phyloP scores from a whole-genome alignment of 164 flowering plant genomes.

The Litsea cubeba region DNA sequence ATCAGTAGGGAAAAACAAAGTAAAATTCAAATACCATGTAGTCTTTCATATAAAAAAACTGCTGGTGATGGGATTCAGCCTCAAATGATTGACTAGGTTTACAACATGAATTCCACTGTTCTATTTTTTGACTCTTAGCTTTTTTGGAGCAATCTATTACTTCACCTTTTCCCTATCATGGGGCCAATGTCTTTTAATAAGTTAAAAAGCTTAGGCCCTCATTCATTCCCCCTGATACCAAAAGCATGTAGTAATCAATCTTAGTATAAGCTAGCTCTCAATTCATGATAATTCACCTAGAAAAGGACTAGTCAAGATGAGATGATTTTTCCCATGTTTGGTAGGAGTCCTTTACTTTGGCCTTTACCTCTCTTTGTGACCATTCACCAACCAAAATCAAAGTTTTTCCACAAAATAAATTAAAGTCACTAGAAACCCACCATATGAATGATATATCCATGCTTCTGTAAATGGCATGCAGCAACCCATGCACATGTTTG shows the following conservation, averaged over 20 bases:
- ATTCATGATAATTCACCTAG: not conserved
- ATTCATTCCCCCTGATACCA: constrained; percentile 3
- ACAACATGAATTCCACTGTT: no score
- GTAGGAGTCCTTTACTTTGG: not conserved
- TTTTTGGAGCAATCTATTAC: no score
- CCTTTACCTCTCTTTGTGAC: not conserved
- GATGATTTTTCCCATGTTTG: not conserved
- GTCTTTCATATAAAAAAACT: no score
- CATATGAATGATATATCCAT: not conserved
- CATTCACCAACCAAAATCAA: not conserved
- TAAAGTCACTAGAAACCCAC: not conserved
- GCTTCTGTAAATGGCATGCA: not conserved
- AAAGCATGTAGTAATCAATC: not conserved
- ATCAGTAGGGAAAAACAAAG: no score
- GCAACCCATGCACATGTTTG: not conserved
- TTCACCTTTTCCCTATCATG: no score
- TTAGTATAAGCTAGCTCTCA: not conserved
- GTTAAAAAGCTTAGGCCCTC: not conserved
- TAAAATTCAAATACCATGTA: no score
- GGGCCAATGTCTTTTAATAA: not conserved
- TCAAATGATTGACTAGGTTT: no score
- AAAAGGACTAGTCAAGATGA: not conserved
- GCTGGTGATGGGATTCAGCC: no score
- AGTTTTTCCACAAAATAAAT: not conserved
- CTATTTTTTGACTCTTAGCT: no score